Evolutionary conservation across 2,329 filamentous ascomycete genomes (phyloP), one percentile per base, ranked within the genome.

Genomic region (Gliomastix tumulicola): DNA sequence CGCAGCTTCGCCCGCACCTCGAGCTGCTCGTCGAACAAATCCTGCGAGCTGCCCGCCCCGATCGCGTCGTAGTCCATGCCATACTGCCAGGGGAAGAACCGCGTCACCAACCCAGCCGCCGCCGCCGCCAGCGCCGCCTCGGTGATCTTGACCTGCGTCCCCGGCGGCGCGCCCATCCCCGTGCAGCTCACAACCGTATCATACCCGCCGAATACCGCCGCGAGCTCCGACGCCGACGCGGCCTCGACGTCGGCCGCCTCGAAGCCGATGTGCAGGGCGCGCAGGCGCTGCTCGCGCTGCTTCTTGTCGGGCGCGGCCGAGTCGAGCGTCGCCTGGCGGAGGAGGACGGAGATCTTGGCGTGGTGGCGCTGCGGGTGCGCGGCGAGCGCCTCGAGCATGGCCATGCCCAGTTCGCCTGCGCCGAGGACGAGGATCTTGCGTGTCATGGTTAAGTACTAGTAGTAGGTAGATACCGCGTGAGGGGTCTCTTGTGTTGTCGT

Each of bases 51-150:
- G 0, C 72, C 71, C 1, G 60, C 53, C 0, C 79, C 78, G 13
- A 84, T 74, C 20, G 62, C 51, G 39, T 86, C 80, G 55, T 86
- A 87, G 50, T 87, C 78, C 18, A 84, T 74, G 1, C 82, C 82
- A 51, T 80, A 86, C 53, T 87, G 82, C 82, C 82, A 87, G 1
- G 82, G 82, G 15, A 86, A 68, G 49, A 71, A 86, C 1, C 72
- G 60, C 12, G 56, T 45, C 0, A 71, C 66, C 0, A 71, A 86
- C 1, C 72, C 60, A 12, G 56, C 45, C 0, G 71, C 66, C 0
- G 60, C 55, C 0, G 72, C 76, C 10, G 56, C 52, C 0, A 85
- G 55, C 0, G 69, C 72, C 1, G 80, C 79, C 10, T 62, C 49
- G 0, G 72, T 57, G 15, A 85, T 58, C 46, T 81, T 82, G 2